A percentile compares a stretch with the other conserved stretches of the same genome.
phyloP scores from a whole-genome alignment of 1,139 yeast genomes.

The Debaryomyces nepalensis region DNA sequence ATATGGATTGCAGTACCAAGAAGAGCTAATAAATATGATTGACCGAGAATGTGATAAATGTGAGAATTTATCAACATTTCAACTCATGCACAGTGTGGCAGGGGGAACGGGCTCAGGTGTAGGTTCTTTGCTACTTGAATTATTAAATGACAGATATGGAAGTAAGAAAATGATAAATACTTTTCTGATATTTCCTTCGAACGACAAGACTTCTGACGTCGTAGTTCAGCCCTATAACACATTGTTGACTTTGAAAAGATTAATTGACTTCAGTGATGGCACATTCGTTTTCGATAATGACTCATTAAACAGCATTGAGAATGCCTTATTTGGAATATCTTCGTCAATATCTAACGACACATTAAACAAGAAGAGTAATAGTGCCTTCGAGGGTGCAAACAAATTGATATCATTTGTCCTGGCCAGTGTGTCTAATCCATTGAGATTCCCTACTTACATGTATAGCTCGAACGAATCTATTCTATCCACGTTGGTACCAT shows the following conservation, averaged over 20 bases:
- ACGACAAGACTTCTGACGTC: conserved; percentile 81
- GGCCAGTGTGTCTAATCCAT: conserved; percentile 83
- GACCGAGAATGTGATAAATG: conserved; percentile 92
- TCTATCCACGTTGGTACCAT: conserved; percentile 81
- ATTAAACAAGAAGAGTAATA: conserved; percentile 27
- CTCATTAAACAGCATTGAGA: conserved; percentile 71
- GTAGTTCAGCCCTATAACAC: conserved; percentile 98
- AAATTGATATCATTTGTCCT: conserved; percentile 84
- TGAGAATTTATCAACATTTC: conserved; percentile 89
- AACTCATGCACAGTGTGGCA: conserved; percentile 92
- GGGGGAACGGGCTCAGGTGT: conserved; percentile 99
- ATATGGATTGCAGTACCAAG: conserved; percentile 72
- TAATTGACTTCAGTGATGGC: conserved; percentile 84
- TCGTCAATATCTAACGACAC: conserved; percentile 16
- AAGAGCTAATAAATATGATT: conserved; percentile 76
- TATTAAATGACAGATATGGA: conserved; percentile 74
- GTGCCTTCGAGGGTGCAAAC: conserved; percentile 76
- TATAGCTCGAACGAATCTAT: conserved; percentile 86
- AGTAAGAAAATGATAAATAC: conserved; percentile 85
- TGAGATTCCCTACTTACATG: conserved; percentile 91
- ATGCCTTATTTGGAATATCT: conserved; percentile 50
- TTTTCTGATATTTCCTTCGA: conserved; percentile 83
- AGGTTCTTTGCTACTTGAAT: conserved; percentile 81
- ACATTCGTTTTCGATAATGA: conserved; percentile 90
- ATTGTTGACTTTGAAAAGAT: conserved; percentile 74